These are phyloP conservation scores for Didymella arachidicola DNA, from an alignment of 2,329 filamentous ascomycete species.

Conservation along the genomic window DNA sequence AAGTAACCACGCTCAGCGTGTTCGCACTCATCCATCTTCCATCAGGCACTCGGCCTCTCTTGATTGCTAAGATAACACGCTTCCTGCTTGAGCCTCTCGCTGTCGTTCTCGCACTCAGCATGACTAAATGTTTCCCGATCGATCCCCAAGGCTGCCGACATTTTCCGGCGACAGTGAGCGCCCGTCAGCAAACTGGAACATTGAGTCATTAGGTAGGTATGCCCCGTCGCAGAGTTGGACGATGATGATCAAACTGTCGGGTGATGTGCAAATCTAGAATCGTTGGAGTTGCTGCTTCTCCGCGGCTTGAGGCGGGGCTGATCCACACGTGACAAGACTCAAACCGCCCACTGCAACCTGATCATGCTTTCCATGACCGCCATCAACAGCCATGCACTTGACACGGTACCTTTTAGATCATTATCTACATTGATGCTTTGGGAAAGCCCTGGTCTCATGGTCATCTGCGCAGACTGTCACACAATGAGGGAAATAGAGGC, in stretches of 20 bases:
- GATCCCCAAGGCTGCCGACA: conserved; percentile 6
- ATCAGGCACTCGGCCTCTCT: not conserved
- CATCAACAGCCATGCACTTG: no score
- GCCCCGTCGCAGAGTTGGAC: conserved; percentile 1
- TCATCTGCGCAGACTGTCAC: no score
- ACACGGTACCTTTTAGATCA: no score
- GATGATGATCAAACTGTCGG: conserved; percentile 10
- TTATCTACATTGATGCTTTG: no score
- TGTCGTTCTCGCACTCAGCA: conserved; percentile 6
- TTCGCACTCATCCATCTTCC: not conserved
- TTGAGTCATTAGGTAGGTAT: not conserved
- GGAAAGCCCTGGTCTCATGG: no score
- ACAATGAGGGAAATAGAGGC: no score
- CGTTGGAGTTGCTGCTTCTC: conserved; percentile 5
- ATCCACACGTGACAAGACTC: not conserved
- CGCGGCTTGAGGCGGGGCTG: conserved; percentile 10
- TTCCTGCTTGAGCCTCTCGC: not conserved
- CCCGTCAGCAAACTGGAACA: conserved; percentile 5
- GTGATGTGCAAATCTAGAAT: conserved; percentile 14
- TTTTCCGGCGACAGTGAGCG: conserved; percentile 5
- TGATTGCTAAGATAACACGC: not conserved
- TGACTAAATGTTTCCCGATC: conserved; percentile 19
- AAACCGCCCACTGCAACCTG: no score
- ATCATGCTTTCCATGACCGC: no score
- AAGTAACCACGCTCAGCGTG: not conserved